phyloP scores from a whole-genome alignment of 805 yeast genomes.

The Nakazawaea peltata region DNA sequence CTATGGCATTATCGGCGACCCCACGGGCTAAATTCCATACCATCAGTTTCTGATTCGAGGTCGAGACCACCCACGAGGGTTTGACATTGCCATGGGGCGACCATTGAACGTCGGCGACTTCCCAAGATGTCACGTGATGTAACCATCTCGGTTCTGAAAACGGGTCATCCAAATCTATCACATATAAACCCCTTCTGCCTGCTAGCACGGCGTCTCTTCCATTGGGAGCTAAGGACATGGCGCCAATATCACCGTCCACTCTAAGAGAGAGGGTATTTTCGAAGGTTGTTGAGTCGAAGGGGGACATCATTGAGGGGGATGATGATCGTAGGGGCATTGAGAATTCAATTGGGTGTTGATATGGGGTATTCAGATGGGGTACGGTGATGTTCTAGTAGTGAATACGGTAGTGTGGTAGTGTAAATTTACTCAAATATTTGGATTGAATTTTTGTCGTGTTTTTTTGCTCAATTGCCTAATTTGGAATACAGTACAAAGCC shows the following conservation, averaged over 20 bases:
- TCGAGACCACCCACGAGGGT: slow-evolving; percentile 87
- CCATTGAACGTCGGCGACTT: slow-evolving; percentile 99
- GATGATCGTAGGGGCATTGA: too few species aligned
- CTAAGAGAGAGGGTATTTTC: slow-evolving; percentile 75
- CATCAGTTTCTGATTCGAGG: slow-evolving; percentile 91
- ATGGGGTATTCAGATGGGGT: too few species aligned
- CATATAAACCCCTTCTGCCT: slow-evolving; percentile 68
- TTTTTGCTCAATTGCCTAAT: too few species aligned
- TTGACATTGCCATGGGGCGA: slow-evolving; percentile 73
- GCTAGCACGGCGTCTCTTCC: slow-evolving; percentile 94
- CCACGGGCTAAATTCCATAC: slow-evolving; percentile 80
- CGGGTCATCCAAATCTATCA: slow-evolving; percentile 93
- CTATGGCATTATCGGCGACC: slow-evolving; percentile 57
- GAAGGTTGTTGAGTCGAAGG: slow-evolving; percentile 50
- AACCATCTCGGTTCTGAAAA: slow-evolving; percentile 92
- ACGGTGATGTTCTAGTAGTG: too few species aligned
- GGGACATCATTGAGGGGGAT: slow-evolving; percentile 12
- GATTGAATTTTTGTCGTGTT: too few species aligned
- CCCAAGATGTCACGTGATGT: slow-evolving; percentile 92
- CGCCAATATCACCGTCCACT: slow-evolving; percentile 88
- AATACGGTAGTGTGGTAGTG: too few species aligned
- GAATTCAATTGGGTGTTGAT: too few species aligned
- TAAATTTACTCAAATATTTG: too few species aligned
- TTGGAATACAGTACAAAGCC: too few species aligned
- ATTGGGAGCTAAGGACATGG: slow-evolving; percentile 82